Evolutionary conservation across 345 rosid species (phyloP).

Genomic region (Chamaenerion angustifolium): DNA sequence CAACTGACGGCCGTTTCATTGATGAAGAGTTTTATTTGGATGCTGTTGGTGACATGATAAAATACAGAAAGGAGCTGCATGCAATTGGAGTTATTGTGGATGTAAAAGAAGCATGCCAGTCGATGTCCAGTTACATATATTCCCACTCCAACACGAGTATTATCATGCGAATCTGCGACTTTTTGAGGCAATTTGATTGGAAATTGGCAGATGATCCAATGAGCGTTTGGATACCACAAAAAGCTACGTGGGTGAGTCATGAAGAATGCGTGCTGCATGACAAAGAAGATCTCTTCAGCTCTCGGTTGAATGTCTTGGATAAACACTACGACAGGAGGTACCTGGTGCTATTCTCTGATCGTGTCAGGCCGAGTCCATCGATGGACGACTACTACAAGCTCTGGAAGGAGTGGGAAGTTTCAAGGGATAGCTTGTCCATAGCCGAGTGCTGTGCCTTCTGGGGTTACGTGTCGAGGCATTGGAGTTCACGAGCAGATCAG

Average conservation of each 20-base stretch:
- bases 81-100: slow-evolving; percentile 35
- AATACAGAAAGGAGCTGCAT: slow-evolving; percentile 26
- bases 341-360: slow-evolving; percentile 25
- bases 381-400: slow-evolving; percentile 41
- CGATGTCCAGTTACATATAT: slow-evolving; percentile 27
- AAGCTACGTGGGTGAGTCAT: slow-evolving; percentile 33
- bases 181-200: slow-evolving; percentile 25
- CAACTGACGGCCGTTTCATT: slow-evolving; percentile 59
- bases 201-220: slow-evolving; percentile 7
- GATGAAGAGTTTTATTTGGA: slow-evolving; percentile 47
- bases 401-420: slow-evolving; percentile 60
- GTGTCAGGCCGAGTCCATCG: slow-evolving; percentile 25
- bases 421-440: slow-evolving; percentile 16
- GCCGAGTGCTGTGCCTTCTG: slow-evolving; percentile 58
- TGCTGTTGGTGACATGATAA: slow-evolving; percentile 1
- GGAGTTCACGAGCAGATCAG: slow-evolving; percentile 9
- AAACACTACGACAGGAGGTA: slow-evolving; percentile 21
- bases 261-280: slow-evolving; percentile 39
- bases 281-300: slow-evolving; percentile 33
- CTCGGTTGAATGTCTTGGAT: slow-evolving; percentile 29
- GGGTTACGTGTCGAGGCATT: slow-evolving; percentile 18
- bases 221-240: slow-evolving; percentile 45
- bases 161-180: slow-evolving; percentile 35
- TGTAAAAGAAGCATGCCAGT: slow-evolving; percentile 10
- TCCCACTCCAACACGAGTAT: slow-evolving; percentile 23